phyloP scores from a whole-genome alignment of 768 basidiomycete species.

The Mrakia gelida region DNA sequence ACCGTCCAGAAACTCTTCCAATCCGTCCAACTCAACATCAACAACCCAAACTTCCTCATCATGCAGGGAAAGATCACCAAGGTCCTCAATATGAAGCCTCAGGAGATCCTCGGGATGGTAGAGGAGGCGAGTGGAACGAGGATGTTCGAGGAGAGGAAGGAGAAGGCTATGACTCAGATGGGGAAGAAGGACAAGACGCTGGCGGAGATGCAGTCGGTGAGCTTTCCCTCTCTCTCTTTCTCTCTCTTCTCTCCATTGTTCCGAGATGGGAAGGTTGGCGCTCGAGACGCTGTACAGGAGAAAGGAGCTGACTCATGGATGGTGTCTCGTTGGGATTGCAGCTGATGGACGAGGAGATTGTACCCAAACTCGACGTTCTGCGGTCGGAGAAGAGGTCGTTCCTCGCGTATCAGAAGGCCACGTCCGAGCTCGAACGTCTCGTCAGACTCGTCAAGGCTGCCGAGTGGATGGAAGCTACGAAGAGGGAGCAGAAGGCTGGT shows the following conservation, averaged over 20 bases:
- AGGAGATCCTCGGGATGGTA: slow-evolving; percentile 96
- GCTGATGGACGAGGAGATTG: slow-evolving; percentile 82
- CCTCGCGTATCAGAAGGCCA: slow-evolving; percentile 83
- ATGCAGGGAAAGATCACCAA: slow-evolving; percentile 99
- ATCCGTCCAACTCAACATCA: slow-evolving; percentile 96
- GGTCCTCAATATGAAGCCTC: slow-evolving; percentile 95
- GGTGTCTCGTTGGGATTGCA: slow-evolving; percentile 26
- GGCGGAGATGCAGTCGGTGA: slow-evolving; percentile 68
- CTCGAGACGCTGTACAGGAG: too few species aligned
- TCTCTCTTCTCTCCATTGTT: too few species aligned
- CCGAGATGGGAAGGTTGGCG: slow-evolving; percentile 57
- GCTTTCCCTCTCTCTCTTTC: slow-evolving; percentile 29
- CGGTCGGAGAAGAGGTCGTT: slow-evolving; percentile 82
- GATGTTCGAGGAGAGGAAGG: slow-evolving; percentile 98
- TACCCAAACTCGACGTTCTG: slow-evolving; percentile 86
- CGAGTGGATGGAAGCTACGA: slow-evolving; percentile 63
- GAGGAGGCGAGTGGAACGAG: slow-evolving; percentile 97
- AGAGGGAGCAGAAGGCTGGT: slow-evolving; percentile 42
- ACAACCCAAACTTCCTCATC: slow-evolving; percentile 98
- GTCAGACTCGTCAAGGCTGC: slow-evolving; percentile 75
- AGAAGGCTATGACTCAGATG: slow-evolving; percentile 94
- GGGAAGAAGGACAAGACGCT: slow-evolving; percentile 94
- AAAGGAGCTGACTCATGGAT: neutral
- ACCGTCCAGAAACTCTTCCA: slow-evolving; percentile 87
- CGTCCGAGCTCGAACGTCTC: slow-evolving; percentile 79